A percentile compares a stretch with the other conserved stretches of the same genome.
Conservation (phyloP, 257 asterid genomes). For the Capsicum pubescens region DNA sequence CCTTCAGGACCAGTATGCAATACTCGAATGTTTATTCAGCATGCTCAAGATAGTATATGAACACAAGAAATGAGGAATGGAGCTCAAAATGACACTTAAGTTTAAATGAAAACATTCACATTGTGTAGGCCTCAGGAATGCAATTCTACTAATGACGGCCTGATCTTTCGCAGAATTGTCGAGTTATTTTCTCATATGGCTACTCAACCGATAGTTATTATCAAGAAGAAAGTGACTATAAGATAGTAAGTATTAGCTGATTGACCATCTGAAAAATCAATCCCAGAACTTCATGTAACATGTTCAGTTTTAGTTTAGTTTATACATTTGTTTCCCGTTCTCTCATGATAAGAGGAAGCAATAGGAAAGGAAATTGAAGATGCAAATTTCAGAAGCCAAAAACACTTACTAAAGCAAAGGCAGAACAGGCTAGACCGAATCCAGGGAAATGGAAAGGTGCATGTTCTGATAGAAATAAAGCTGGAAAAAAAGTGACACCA, state of each 20-base stretch:
- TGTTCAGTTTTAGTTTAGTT: neutral
- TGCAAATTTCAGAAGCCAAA: conserved; percentile 58
- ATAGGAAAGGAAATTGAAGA: neutral
- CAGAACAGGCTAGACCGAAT: conserved; percentile 40
- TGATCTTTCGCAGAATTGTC: neutral
- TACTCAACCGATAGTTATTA: too few relatives aligned
- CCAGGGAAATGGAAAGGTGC: conserved; percentile 94
- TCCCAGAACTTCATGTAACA: neutral
- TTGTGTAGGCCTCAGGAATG: neutral
- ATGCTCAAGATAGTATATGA: neutral
- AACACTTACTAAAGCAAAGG: conserved; percentile 46
- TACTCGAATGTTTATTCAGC: neutral
- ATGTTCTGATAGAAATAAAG: conserved; percentile 73
- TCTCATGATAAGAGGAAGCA: neutral
- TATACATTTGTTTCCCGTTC: neutral
- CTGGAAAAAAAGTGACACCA: conserved; percentile 39
- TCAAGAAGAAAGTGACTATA: too few relatives aligned
- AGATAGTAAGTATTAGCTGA: too few relatives aligned
- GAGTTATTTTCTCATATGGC: too few relatives aligned
- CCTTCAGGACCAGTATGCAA: neutral
- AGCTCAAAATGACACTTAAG: neutral
- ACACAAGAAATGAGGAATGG: neutral
- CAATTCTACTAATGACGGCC: conserved; percentile 56
- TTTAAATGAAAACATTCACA: neutral
- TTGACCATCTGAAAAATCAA: too few relatives aligned